Conservation (phyloP, 2,329 filamentous ascomycete genomes). For the Cordyceps cateniannulata region DNA sequence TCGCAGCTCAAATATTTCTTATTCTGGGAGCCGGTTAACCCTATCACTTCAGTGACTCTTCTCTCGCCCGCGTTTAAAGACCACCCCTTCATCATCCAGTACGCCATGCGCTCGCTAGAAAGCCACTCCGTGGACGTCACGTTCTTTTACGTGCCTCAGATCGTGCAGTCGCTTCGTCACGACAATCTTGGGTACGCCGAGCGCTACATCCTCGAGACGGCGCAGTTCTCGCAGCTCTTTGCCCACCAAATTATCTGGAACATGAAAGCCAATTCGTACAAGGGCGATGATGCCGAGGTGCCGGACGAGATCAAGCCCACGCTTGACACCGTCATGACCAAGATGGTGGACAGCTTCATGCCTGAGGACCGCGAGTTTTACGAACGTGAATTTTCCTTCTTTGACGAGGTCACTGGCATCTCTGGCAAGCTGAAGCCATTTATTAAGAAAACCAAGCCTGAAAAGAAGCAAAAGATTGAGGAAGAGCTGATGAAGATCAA, state of each 20-base stretch:
- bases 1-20: slow-evolving; percentile 84
- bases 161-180: slow-evolving; percentile 90
- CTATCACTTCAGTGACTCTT: slow-evolving; percentile 86
- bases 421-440: slow-evolving; percentile 93
- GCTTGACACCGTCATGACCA: slow-evolving; percentile 81
- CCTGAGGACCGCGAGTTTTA: slow-evolving; percentile 77
- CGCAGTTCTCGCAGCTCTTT: slow-evolving; percentile 95
- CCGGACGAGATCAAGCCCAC: slow-evolving; percentile 91
- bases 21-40: slow-evolving; percentile 89
- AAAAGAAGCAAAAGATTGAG: slow-evolving; percentile 99
- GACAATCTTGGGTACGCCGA: slow-evolving; percentile 92
- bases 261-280: slow-evolving; percentile 98
- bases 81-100: slow-evolving; percentile 90
- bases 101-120: slow-evolving; percentile 91
- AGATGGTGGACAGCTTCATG: slow-evolving; percentile 78
- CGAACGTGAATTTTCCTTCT: slow-evolving; percentile 94
- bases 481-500: slow-evolving; percentile 97
- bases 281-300: slow-evolving; percentile 86
- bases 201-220: slow-evolving; percentile 93
- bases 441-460: slow-evolving; percentile 85
- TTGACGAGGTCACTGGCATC: slow-evolving; percentile 90
- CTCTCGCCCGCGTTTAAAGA: slow-evolving; percentile 88
- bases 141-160: slow-evolving; percentile 98
- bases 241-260: slow-evolving; percentile 99
- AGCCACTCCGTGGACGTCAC: slow-evolving; percentile 94